Evolutionary conservation across 2,329 filamentous ascomycete species (phyloP), one percentile per base, ranked within the genome.

Genomic region (Alternaria burnsii): DNA sequence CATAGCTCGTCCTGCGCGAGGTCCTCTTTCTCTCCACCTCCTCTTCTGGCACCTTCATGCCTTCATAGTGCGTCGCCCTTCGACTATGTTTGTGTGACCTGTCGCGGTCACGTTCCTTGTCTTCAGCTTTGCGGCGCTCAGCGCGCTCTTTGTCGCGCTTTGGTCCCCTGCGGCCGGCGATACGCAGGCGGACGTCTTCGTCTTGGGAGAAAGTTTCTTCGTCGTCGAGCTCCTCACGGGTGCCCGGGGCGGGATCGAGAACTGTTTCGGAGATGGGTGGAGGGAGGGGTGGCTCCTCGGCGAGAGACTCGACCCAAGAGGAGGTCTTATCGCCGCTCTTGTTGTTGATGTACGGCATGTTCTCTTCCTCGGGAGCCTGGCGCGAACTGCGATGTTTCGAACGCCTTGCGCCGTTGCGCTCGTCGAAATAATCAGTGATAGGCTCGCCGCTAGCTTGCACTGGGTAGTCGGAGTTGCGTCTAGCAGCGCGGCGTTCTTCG

Each of bases 291-390:
- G 81, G 81, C 32, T 82, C 80, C 47, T 80, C 78, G 52, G 77
- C 80, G 52, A 85, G 68, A 1, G 75, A 80, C 58, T 83, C 73
- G 9, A 85, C 82, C 82, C 82, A 85, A 0, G 80, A 82, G 1
- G 78, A 78, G 5, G 82, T 84, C 73, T 84, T 84, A 73, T 84
- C 81, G 51, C 79, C 77, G 52, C 78, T 77, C 42, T 73, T 74
- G 60, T 73, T 74, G 58, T 74, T 61, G 10, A 76, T 67, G 66
- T 78, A 79, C 12, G 77, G 76, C 50, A 65, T 65, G 58, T 76
- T 74, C 44, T 76, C 72, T 55, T 76, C 74, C 36, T 76, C 74
- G 28, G 62, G 63, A 6, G 65, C 55, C 44, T 68, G 68, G 58
- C 71, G 73, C 9, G 72, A 71, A 40, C 62, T 70, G 54, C 74